Conservation (phyloP, 768 basidiomycete genomes). For the Scleroderma citrinum region DNA sequence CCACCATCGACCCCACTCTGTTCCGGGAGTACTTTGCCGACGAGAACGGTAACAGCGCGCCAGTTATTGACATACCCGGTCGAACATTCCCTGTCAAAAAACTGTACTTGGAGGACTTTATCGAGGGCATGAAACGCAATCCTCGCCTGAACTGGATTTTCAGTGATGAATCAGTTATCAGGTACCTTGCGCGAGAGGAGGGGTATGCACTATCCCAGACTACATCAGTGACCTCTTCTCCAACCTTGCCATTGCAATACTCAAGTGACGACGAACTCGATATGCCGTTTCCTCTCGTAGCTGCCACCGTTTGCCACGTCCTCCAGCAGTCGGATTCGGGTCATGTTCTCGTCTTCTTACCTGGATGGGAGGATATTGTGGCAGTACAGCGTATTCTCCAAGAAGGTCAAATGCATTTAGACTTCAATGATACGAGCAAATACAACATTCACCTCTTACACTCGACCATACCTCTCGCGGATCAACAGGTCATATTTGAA, state of each 20-base stretch:
- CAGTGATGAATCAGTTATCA: slow-evolving; percentile 58
- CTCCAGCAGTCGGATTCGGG: slow-evolving; percentile 70
- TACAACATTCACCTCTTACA: slow-evolving; percentile 79
- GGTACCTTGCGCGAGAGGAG: slow-evolving; percentile 64
- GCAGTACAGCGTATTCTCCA: slow-evolving; percentile 61
- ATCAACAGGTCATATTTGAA: slow-evolving; percentile 87
- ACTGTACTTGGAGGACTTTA: slow-evolving; percentile 73
- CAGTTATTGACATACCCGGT: slow-evolving; percentile 80
- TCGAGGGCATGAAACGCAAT: slow-evolving; percentile 41
- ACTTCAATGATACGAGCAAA: slow-evolving; percentile 53
- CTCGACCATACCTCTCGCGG: slow-evolving; percentile 80
- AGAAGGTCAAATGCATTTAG: slow-evolving; percentile 44
- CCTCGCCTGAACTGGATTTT: slow-evolving; percentile 57
- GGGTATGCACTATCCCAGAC: slow-evolving; percentile 11
- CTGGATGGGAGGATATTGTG: slow-evolving; percentile 91
- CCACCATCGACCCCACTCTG: slow-evolving; percentile 85
- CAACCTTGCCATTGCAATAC: slow-evolving; percentile 3
- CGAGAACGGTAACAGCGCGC: slow-evolving; percentile 50
- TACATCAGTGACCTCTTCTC: background rate
- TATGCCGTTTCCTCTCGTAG: slow-evolving; percentile 75
- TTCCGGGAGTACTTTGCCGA: slow-evolving; percentile 87
- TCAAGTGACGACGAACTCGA: slow-evolving; percentile 54
- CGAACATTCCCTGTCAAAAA: slow-evolving; percentile 86
- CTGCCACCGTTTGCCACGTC: slow-evolving; percentile 75
- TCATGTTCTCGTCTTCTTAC: slow-evolving; percentile 85